Conservation (phyloP, 2,329 filamentous ascomycete species). For the Colletotrichum godetiae region DNA sequence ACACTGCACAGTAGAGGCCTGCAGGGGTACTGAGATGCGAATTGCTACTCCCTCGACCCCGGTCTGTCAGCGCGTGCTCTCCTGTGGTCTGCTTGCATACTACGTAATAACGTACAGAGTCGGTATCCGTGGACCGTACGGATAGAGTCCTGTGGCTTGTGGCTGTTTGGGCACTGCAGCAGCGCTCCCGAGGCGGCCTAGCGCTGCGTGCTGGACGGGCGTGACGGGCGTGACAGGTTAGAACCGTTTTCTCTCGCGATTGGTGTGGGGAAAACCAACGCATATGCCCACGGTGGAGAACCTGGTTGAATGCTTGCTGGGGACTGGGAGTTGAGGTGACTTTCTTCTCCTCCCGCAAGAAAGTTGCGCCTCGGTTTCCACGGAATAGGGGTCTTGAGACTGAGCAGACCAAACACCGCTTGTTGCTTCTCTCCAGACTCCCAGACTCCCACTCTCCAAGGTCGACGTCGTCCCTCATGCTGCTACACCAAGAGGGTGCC, state of each 20-base stretch:
- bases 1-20: background rate
- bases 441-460: background rate
- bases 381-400: constrained; percentile 18
- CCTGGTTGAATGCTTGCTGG: background rate
- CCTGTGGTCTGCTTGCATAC: background rate
- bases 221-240: background rate
- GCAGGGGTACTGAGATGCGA: constrained; percentile 4
- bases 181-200: constrained; percentile 22
- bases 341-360: background rate
- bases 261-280: constrained; percentile 33
- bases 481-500: background rate
- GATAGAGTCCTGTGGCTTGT: background rate
- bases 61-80: constrained; percentile 26
- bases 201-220: constrained; percentile 1
- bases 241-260: constrained; percentile 29
- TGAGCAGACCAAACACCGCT: background rate
- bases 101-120: constrained; percentile 2
- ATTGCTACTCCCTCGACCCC: background rate
- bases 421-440: background rate
- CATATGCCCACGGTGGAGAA: constrained; percentile 31
- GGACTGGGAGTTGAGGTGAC: background rate
- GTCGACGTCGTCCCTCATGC: background rate
- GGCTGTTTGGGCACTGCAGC: constrained; percentile 21
- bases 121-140: background rate
- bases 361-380: background rate